Conservation (phyloP, 495 filamentous ascomycete genomes). For the Oidiodendron maius region DNA sequence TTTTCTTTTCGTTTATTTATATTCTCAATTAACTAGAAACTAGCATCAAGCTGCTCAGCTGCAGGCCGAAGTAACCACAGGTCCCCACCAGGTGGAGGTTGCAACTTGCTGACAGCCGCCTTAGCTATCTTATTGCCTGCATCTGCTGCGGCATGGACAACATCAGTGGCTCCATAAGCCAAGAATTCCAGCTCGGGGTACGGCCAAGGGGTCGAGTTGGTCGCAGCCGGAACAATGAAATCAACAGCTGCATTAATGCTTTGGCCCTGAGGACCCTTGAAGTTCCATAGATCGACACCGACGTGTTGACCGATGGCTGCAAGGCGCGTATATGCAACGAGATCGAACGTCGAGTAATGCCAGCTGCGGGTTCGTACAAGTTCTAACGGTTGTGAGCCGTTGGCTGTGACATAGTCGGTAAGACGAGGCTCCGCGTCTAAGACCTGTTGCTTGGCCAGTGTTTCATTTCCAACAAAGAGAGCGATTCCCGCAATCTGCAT, state of each 20-base stretch:
- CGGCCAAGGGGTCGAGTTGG: conserved; percentile 5
- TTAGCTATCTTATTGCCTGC: conserved; percentile 19
- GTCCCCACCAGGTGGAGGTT: conserved; percentile 9
- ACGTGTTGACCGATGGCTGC: conserved; percentile 9
- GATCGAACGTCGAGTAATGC: conserved; percentile 17
- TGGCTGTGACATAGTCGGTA: not conserved
- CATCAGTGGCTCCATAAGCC: conserved; percentile 10
- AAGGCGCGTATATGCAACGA: conserved; percentile 10
- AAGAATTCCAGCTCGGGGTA: conserved; percentile 10
- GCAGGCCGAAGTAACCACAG: conserved; percentile 10
- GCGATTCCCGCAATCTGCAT: conserved; percentile 15
- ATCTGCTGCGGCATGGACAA: conserved; percentile 12
- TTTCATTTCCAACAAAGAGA: conserved; percentile 14
- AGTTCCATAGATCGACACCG: conserved; percentile 13
- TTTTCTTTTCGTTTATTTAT: too few relatives aligned
- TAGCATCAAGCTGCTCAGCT: conserved; percentile 12
- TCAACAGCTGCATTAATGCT: conserved; percentile 13
- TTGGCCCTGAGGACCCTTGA: conserved; percentile 11
- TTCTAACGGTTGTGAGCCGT: conserved; percentile 13
- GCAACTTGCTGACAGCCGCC: conserved; percentile 28
- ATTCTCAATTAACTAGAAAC: too few relatives aligned
- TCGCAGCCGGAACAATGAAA: conserved; percentile 15
- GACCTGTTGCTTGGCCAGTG: conserved; percentile 4
- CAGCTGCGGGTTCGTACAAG: conserved; percentile 17
- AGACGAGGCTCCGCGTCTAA: not conserved